Percentiles rank a stretch among this genome's conserved stretches.
phyloP scores from a whole-genome alignment of 2,329 filamentous ascomycete genomes.

The Colletotrichum sp. region DNA sequence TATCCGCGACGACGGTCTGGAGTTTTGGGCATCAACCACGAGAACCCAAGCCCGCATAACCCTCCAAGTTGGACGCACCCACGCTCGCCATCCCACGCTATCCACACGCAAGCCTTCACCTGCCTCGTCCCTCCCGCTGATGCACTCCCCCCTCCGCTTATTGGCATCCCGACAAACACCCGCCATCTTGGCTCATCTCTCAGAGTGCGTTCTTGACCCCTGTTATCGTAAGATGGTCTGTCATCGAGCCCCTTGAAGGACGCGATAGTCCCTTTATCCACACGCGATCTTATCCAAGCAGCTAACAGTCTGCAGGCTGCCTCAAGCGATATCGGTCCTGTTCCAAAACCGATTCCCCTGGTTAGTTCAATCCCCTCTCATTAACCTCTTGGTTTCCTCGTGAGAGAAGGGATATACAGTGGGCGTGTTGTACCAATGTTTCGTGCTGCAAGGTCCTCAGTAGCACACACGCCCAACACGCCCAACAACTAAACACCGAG shows the following conservation, averaged over 20 bases:
- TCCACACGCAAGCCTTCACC: not conserved
- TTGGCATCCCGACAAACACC: not conserved
- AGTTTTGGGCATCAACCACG: not conserved
- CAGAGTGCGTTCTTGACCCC: not conserved
- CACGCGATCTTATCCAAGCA: not conserved
- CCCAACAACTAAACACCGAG: not conserved
- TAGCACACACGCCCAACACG: not conserved
- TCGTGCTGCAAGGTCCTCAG: not conserved
- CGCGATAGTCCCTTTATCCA: not conserved
- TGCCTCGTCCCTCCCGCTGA: not conserved
- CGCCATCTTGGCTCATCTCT: constrained; percentile 4
- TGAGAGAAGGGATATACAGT: not conserved
- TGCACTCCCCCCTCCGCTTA: not conserved
- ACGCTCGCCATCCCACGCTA: not conserved
- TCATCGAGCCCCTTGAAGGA: not conserved
- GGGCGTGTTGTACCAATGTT: not conserved
- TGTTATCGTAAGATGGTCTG: constrained; percentile 13
- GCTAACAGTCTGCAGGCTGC: not conserved
- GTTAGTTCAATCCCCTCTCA: not conserved
- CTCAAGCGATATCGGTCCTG: not conserved
- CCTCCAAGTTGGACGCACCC: not conserved
- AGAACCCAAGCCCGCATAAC: not conserved
- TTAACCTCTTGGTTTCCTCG: not conserved
- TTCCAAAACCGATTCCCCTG: not conserved
- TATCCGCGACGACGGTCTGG: not conserved